A percentile compares a stretch with the other conserved stretches of the same genome.
phyloP scores from a whole-genome alignment of 441 rosid species.

The Cnidoscolus chayamansa region DNA sequence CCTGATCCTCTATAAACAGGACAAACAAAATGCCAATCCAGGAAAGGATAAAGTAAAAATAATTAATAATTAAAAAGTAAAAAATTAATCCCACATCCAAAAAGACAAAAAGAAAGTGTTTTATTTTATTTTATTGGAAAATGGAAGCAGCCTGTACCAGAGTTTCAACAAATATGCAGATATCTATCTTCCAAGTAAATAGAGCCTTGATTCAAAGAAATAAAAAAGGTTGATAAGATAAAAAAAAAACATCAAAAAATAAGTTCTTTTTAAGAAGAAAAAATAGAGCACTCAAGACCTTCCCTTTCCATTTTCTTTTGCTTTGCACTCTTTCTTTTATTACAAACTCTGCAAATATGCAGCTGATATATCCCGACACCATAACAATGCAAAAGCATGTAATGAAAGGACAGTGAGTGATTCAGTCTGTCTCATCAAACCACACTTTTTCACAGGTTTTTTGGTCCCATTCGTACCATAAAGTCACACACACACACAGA shows the following conservation, averaged over 20 bases:
- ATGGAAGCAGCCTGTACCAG: too few relatives aligned
- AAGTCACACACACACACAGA: constrained; percentile 22
- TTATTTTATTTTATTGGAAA: too few relatives aligned
- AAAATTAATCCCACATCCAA: not conserved
- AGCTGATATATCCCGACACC: constrained; percentile 31
- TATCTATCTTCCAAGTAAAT: too few relatives aligned
- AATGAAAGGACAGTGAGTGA: constrained; percentile 26
- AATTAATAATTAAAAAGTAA: not conserved
- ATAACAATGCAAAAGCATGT: constrained; percentile 28
- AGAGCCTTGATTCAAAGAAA: too few relatives aligned
- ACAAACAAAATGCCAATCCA: not conserved
- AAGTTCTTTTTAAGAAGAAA: too few relatives aligned
- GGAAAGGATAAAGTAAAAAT: not conserved
- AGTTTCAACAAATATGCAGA: too few relatives aligned
- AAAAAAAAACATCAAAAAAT: too few relatives aligned
- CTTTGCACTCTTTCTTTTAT: not conserved
- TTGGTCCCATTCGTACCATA: constrained; percentile 44
- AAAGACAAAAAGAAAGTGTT: not conserved
- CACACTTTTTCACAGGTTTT: constrained; percentile 35
- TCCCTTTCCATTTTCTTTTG: not conserved
- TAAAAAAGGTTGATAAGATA: too few relatives aligned
- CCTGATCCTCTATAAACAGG: not conserved
- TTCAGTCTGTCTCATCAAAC: constrained; percentile 33
- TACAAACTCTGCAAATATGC: constrained; percentile 18
- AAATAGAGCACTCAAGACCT: too few relatives aligned